These are phyloP conservation scores for Allium cepa DNA, from an alignment of 106 monocot species.

Conservation along the genomic window DNA sequence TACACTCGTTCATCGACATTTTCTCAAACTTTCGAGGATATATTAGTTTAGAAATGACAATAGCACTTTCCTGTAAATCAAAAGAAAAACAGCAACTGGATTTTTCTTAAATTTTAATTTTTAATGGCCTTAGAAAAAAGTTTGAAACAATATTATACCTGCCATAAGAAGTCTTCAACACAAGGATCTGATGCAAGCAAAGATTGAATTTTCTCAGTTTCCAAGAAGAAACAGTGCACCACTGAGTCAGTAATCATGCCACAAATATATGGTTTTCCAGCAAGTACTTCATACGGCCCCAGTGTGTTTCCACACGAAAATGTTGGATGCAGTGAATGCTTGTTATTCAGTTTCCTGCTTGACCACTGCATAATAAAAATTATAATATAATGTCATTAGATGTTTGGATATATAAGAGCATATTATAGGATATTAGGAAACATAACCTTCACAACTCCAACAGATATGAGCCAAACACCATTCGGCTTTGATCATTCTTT, in stretches of 20 bases:
- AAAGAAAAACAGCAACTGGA: no score
- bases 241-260: constrained; percentile 85
- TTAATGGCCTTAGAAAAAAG: not conserved
- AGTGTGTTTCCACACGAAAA: constrained; percentile 85
- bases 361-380: constrained; percentile 44
- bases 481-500: constrained; percentile 77
- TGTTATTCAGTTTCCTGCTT: constrained; percentile 45
- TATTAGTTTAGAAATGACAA: no score
- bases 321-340: constrained; percentile 74
- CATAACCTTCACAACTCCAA: constrained; percentile 77
- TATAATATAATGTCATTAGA: not conserved
- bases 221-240: constrained; percentile 89
- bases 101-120: no score
- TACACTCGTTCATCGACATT: constrained; percentile 72
- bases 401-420: no score
- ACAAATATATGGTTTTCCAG: constrained; percentile 85
- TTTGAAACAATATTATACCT: constrained; percentile 33
- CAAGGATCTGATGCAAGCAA: constrained; percentile 38
- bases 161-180: constrained; percentile 86
- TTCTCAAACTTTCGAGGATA: constrained; percentile 81
- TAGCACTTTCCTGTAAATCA: constrained; percentile 43
- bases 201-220: constrained; percentile 70
- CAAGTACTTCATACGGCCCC: constrained; percentile 87
- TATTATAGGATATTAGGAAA: not conserved
- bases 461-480: constrained; percentile 85